Evolutionary conservation across 495 filamentous ascomycete species (phyloP).

Genomic region (Durotheca rogersii): DNA sequence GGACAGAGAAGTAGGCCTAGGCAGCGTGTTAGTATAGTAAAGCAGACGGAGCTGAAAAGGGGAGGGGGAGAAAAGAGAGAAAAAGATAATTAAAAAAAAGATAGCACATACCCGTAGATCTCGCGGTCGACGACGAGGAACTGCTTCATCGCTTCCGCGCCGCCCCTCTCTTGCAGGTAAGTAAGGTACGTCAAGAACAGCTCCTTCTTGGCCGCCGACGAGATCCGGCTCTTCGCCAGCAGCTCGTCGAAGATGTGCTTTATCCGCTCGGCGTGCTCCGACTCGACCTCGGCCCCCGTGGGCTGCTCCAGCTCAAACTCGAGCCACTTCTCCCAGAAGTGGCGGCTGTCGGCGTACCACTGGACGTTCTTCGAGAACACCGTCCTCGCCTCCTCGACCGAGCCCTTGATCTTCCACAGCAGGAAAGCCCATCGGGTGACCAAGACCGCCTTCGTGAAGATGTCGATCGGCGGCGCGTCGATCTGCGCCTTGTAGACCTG

Average conservation of each 20-base stretch:
- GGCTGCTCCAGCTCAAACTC: slow-evolving; percentile 89
- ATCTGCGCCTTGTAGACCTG: slow-evolving; percentile 79
- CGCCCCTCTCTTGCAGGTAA: slow-evolving; percentile 82
- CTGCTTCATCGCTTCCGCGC: slow-evolving; percentile 80
- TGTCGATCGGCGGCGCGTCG: slow-evolving; percentile 66
- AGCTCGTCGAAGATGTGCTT: slow-evolving; percentile 80
- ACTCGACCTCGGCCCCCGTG: slow-evolving; percentile 64
- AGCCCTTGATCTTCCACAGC: slow-evolving; percentile 88
- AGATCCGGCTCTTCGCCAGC: slow-evolving; percentile 70
- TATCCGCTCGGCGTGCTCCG: slow-evolving; percentile 68
- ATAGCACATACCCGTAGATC: slow-evolving; percentile 69
- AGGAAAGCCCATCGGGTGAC: slow-evolving; percentile 88
- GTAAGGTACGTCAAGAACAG: slow-evolving; percentile 76
- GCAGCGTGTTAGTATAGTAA: slow-evolving; percentile 15
- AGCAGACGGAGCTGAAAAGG: neutral
- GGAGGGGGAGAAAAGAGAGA: too few relatives aligned
- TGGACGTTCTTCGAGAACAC: slow-evolving; percentile 82
- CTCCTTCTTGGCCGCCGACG: slow-evolving; percentile 67
- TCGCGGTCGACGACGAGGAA: slow-evolving; percentile 83
- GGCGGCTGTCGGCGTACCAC: slow-evolving; percentile 81
- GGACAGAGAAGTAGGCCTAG: slow-evolving; percentile 53
- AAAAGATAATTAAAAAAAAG: too few relatives aligned
- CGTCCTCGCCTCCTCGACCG: slow-evolving; percentile 77
- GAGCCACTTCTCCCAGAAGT: slow-evolving; percentile 91
- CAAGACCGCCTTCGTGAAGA: slow-evolving; percentile 81